Conservation (phyloP, 257 asterid genomes). For the Galeopsis tetrahit region DNA sequence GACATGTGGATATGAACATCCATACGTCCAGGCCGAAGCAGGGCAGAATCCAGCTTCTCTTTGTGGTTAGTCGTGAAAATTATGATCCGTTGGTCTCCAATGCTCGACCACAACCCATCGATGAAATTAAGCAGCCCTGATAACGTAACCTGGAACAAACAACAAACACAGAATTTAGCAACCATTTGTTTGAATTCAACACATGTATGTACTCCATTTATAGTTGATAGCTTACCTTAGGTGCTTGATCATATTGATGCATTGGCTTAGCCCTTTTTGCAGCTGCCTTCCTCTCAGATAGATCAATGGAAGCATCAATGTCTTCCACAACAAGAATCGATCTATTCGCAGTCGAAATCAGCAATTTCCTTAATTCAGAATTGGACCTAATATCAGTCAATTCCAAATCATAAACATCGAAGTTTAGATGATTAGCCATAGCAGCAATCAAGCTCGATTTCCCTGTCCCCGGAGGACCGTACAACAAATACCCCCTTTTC, state of each 20-base stretch:
- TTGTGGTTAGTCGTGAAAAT: conserved; percentile 64
- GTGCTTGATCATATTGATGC: conserved; percentile 21
- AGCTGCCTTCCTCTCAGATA: conserved; percentile 36
- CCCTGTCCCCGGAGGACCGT: conserved; percentile 91
- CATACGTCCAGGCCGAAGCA: conserved; percentile 71
- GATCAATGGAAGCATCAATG: conserved; percentile 62
- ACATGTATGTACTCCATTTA: not conserved
- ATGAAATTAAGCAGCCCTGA: conserved; percentile 69
- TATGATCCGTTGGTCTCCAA: conserved; percentile 67
- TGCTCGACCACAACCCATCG: conserved; percentile 73
- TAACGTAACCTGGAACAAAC: conserved; percentile 51
- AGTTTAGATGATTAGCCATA: conserved; percentile 68
- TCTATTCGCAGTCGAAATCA: conserved; percentile 54
- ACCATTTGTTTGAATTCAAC: not conserved
- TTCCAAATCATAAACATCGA: conserved; percentile 79
- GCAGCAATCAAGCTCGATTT: conserved; percentile 86
- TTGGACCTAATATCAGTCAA: conserved; percentile 47
- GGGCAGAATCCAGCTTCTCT: conserved; percentile 58
- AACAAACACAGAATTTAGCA: not conserved
- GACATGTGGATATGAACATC: conserved; percentile 67
- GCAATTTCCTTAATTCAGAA: conserved; percentile 48
- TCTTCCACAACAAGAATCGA: conserved; percentile 81
- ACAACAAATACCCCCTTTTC: conserved; percentile 79
- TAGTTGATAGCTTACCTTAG: conserved; percentile 31
- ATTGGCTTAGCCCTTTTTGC: not conserved